Conservation (phyloP, 75 land plant genomes). For the Selaginella moellendorffii region DNA sequence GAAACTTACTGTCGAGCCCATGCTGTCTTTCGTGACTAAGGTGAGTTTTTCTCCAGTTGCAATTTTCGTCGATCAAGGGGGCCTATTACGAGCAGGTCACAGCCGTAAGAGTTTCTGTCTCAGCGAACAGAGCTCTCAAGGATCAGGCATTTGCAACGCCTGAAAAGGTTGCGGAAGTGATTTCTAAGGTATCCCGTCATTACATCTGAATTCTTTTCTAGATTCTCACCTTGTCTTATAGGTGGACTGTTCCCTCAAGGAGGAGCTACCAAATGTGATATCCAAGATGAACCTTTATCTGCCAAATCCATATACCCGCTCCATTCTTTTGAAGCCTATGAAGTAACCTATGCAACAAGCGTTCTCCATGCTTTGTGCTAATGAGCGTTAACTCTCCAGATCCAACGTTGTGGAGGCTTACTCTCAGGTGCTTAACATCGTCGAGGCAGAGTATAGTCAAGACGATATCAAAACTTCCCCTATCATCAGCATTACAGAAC, state of each 20-base stretch:
- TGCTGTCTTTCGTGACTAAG: conserved; percentile 98
- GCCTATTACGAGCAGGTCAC: conserved; percentile 36
- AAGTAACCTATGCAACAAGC: conserved; percentile 8
- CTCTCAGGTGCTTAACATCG: conserved; percentile 42
- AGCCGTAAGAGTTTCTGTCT: conserved; percentile 68
- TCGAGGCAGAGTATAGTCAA: conserved; percentile 59
- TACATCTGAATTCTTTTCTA: not conserved
- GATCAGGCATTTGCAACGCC: conserved; percentile 94
- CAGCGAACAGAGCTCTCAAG: conserved; percentile 51
- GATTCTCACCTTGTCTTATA: not conserved
- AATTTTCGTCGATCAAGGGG: no score
- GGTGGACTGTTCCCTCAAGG: no score
- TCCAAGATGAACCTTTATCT: conserved; percentile 80
- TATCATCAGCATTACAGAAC: conserved; percentile 35
- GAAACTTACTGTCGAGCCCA: conserved; percentile 85
- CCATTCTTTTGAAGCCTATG: conserved; percentile 86
- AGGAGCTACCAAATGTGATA: conserved; percentile 61
- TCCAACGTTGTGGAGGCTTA: conserved; percentile 92
- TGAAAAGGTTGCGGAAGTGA: conserved; percentile 83
- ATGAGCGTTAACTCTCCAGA: conserved; percentile 28
- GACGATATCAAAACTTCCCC: conserved; percentile 52
- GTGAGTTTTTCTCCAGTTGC: conserved; percentile 21
- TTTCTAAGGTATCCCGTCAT: conserved; percentile 43
- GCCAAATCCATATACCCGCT: conserved; percentile 68
- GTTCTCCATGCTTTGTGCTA: not conserved